Percentiles rank a stretch among this genome's conserved stretches.
Conservation (phyloP, 1,284 basidiomycete species). For the Sphaerobolus stellatus region DNA sequence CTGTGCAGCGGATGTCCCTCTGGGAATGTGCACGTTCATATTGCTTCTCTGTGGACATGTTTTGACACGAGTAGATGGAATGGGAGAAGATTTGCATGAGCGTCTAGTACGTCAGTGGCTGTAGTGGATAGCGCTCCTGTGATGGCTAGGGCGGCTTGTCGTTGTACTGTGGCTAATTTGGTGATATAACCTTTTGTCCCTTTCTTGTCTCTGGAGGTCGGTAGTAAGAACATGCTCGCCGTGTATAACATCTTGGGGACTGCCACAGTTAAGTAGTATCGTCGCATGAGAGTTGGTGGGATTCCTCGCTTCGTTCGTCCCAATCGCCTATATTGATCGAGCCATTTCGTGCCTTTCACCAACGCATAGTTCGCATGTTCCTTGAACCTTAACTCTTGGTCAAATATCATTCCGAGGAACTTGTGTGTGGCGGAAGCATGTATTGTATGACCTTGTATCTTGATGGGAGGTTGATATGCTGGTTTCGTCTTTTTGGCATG, state of each 20-base stretch:
- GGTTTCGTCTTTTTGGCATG: background rate
- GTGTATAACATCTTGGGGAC: background rate
- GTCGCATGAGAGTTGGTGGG: background rate
- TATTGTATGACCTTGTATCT: background rate
- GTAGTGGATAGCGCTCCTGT: conserved; percentile 7
- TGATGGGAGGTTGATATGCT: background rate
- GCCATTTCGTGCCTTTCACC: background rate
- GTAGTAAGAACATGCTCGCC: background rate
- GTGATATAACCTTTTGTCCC: background rate
- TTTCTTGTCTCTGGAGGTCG: background rate
- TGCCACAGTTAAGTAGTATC: background rate
- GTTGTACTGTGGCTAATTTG: conserved; percentile 6
- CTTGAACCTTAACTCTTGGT: background rate
- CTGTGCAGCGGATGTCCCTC: background rate
- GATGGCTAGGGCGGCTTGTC: conserved; percentile 2
- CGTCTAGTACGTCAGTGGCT: conserved; percentile 1
- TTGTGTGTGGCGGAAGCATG: background rate
- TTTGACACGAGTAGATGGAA: conserved; percentile 27
- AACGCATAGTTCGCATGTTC: background rate
- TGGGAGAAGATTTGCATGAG: conserved; percentile 23
- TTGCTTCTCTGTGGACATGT: conserved; percentile 18
- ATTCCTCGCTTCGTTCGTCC: background rate
- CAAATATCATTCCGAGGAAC: background rate
- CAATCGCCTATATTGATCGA: background rate
- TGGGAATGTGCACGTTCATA: background rate